Percentiles rank a stretch among this genome's conserved stretches.
These are phyloP conservation scores for Chiua virens DNA, from an alignment of 768 basidiomycete species.

Conservation along the genomic window DNA sequence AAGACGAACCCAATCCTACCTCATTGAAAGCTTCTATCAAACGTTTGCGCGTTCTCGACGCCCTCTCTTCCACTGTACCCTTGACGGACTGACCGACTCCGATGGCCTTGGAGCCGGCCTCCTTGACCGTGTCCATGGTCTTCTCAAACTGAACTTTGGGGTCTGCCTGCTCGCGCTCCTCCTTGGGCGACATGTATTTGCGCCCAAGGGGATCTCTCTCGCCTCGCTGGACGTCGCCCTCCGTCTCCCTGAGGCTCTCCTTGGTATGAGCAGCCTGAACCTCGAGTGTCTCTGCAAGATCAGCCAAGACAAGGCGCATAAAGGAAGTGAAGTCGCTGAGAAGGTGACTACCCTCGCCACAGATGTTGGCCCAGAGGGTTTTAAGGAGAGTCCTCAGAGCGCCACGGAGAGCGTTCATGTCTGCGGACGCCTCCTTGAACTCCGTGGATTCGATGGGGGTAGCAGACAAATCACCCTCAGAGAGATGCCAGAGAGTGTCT, in stretches of 20 bases:
- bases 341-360: slow-evolving; percentile 53
- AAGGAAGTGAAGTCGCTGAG: slow-evolving; percentile 67
- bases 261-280: slow-evolving; percentile 51
- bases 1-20: slow-evolving; percentile 31
- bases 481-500: slow-evolving; percentile 63
- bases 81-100: slow-evolving; percentile 48
- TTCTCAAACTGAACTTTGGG: slow-evolving; percentile 58
- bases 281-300: slow-evolving; percentile 62
- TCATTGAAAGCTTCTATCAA: slow-evolving; percentile 54
- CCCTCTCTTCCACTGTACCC: slow-evolving; percentile 42
- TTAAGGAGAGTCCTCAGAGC: slow-evolving; percentile 52
- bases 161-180: slow-evolving; percentile 42
- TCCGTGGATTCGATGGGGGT: slow-evolving; percentile 38
- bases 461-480: slow-evolving; percentile 49
- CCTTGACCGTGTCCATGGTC: slow-evolving; percentile 65
- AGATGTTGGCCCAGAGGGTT: slow-evolving; percentile 52
- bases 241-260: slow-evolving; percentile 51
- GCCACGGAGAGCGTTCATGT: slow-evolving; percentile 48
- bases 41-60: slow-evolving; percentile 40
- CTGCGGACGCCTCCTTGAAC: slow-evolving; percentile 46
- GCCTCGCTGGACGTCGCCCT: slow-evolving; percentile 59
- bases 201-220: slow-evolving; percentile 58
- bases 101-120: slow-evolving; percentile 55
- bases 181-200: slow-evolving; percentile 47
- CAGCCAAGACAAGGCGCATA: slow-evolving; percentile 60